These are phyloP conservation scores for Coemansia sp. DNA, from an alignment of 192 early-diverging fungal genomes.

Conservation along the genomic window DNA sequence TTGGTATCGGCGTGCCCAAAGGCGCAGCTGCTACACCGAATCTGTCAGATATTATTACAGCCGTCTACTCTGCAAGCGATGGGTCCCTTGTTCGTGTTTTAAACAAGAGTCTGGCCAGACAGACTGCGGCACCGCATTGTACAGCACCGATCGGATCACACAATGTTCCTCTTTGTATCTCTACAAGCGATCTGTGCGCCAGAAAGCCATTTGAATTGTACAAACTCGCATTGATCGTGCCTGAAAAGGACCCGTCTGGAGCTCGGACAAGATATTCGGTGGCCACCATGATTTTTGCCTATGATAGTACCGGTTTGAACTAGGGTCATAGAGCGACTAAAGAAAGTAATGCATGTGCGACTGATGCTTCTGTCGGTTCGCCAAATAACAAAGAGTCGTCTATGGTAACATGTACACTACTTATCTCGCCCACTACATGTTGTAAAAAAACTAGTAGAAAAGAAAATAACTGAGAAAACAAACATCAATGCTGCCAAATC, in stretches of 20 bases:
- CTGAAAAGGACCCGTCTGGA: constrained; percentile 23
- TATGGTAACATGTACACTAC: too few relatives aligned
- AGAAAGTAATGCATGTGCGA: too few relatives aligned
- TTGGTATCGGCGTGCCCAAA: constrained; percentile 17
- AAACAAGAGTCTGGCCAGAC: constrained; percentile 13
- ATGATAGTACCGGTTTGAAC: constrained; percentile 12
- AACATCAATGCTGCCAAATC: constrained; percentile 33
- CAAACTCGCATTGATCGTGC: constrained; percentile 34
- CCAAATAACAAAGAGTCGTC: too few relatives aligned
- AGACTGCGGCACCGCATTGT: constrained; percentile 11
- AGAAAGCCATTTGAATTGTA: constrained; percentile 23
- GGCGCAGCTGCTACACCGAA: constrained; percentile 9
- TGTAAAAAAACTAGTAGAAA: neutral
- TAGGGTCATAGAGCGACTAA: too few relatives aligned
- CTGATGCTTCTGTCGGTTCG: too few relatives aligned
- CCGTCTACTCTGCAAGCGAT: constrained; percentile 31
- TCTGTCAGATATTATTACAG: constrained; percentile 25
- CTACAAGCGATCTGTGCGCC: constrained; percentile 13
- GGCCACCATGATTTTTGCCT: constrained; percentile 41
- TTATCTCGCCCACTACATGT: too few relatives aligned
- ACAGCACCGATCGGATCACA: constrained; percentile 3
- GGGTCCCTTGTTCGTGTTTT: constrained; percentile 33
- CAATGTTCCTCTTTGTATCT: constrained; percentile 16
- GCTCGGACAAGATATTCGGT: constrained; percentile 25
- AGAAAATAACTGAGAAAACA: constrained; percentile 3